Evolutionary conservation across 257 asterid species (phyloP).

Genomic region (Plectranthus barbatus): DNA sequence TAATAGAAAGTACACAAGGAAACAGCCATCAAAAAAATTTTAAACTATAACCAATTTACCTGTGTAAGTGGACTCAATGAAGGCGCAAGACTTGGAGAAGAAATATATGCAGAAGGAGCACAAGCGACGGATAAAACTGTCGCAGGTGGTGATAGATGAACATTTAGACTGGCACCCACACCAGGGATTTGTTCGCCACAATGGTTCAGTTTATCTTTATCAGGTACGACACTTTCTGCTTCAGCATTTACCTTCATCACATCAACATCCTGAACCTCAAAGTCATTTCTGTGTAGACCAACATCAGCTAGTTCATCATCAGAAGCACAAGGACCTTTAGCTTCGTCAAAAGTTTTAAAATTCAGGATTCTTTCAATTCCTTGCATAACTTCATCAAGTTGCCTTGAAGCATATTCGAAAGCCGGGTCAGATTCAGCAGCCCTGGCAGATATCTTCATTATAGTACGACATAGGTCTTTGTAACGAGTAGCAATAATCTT

Average conservation of each 20-base stretch:
- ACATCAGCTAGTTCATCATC: conserved; percentile 25
- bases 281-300: conserved; percentile 27
- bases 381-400: conserved; percentile 46
- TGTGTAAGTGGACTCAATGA: conserved; percentile 40
- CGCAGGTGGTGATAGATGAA: conserved; percentile 25
- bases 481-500: conserved; percentile 41
- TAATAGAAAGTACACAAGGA: neutral
- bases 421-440: conserved; percentile 52
- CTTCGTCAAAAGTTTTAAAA: conserved; percentile 33
- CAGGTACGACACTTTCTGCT: conserved; percentile 27
- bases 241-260: conserved; percentile 31
- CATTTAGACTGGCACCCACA: conserved; percentile 16
- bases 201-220: conserved; percentile 32
- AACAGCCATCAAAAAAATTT: neutral
- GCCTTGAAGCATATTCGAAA: conserved; percentile 48
- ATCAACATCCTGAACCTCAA: conserved; percentile 30
- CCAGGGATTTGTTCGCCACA: conserved; percentile 23
- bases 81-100: conserved; percentile 40
- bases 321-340: conserved; percentile 26
- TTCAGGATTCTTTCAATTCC: conserved; percentile 49
- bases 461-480: conserved; percentile 38
- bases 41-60: conserved; percentile 24
- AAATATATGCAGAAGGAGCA: conserved; percentile 37
- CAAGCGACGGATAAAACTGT: conserved; percentile 34
- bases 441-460: conserved; percentile 47